Percentiles rank a stretch among this genome's conserved stretches.
Conservation (phyloP, 805 yeast genomes). For the Kockiozyma suomiensis region DNA sequence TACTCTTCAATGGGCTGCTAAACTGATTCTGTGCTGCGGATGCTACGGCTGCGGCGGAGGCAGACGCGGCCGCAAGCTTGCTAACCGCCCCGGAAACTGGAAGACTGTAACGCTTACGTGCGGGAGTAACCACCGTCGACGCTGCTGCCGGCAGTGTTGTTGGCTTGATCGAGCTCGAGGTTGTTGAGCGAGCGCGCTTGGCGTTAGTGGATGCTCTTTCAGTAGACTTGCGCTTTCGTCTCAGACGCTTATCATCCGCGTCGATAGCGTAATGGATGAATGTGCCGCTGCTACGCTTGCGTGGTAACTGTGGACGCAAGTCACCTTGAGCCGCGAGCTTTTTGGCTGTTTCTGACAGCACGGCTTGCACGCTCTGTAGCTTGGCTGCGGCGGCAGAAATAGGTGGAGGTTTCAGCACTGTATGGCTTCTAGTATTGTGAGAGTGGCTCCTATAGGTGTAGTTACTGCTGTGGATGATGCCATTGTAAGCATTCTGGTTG, state of each 20-base stretch:
- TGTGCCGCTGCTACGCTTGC: constrained; percentile 7
- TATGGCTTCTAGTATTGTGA: too few relatives aligned
- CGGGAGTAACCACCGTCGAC: constrained; percentile 10
- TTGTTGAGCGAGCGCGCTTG: background rate
- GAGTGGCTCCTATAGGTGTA: background rate
- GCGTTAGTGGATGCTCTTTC: background rate
- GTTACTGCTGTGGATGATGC: background rate
- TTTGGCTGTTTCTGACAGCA: constrained; percentile 24
- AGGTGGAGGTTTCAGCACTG: background rate
- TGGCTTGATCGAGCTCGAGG: background rate
- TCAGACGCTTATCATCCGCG: background rate
- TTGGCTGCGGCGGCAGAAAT: constrained; percentile 6
- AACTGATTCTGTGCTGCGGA: background rate
- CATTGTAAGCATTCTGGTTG: too few relatives aligned
- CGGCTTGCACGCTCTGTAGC: constrained; percentile 17
- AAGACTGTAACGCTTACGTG: constrained; percentile 7
- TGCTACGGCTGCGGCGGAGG: background rate
- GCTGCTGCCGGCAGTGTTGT: background rate
- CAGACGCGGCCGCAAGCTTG: background rate
- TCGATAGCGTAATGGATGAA: constrained; percentile 5
- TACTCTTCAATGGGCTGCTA: constrained; percentile 33
- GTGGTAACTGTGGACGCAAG: constrained; percentile 9
- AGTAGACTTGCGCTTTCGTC: background rate
- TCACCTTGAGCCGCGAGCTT: constrained; percentile 17
- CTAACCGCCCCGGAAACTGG: constrained; percentile 1